Percentiles rank a stretch among this genome's conserved stretches.
Conservation (phyloP, 164 flowering plant genomes). For the Cinnamomum micranthum region DNA sequence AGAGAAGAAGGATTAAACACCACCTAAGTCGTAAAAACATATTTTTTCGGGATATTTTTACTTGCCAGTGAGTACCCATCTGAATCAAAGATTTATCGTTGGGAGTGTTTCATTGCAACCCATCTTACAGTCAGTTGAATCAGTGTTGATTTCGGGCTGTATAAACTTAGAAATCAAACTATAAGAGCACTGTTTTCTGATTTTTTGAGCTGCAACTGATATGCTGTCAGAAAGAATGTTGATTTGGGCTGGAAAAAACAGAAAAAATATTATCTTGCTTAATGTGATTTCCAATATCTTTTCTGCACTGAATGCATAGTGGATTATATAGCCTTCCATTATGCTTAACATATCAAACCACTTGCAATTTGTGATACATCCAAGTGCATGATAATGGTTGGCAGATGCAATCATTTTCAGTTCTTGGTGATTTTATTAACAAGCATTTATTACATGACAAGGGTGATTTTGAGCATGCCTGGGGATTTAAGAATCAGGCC, state of each 20-base stretch:
- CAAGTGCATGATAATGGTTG: too few relatives aligned
- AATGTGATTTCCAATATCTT: neutral
- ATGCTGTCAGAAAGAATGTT: too few relatives aligned
- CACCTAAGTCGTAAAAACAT: constrained; percentile 65
- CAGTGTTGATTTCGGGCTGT: neutral
- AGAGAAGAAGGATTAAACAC: constrained; percentile 51
- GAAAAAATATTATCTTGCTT: neutral
- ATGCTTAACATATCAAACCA: too few relatives aligned
- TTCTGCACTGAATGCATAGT: too few relatives aligned
- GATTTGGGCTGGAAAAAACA: neutral
- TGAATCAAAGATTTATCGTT: neutral
- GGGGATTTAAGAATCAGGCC: too few relatives aligned
- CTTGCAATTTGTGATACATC: too few relatives aligned
- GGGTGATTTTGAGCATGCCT: too few relatives aligned
- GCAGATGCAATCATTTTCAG: too few relatives aligned
- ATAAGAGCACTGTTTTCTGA: neutral
- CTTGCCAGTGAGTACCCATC: constrained; percentile 68
- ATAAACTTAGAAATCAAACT: neutral
- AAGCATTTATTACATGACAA: too few relatives aligned
- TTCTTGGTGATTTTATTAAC: too few relatives aligned
- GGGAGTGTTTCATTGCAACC: neutral
- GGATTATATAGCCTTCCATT: too few relatives aligned
- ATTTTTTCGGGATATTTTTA: constrained; percentile 53
- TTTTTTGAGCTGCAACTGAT: neutral
- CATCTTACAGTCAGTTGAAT: neutral